Evolutionary conservation across 495 filamentous ascomycete species (phyloP).

Genomic region (Poronia punctata): DNA sequence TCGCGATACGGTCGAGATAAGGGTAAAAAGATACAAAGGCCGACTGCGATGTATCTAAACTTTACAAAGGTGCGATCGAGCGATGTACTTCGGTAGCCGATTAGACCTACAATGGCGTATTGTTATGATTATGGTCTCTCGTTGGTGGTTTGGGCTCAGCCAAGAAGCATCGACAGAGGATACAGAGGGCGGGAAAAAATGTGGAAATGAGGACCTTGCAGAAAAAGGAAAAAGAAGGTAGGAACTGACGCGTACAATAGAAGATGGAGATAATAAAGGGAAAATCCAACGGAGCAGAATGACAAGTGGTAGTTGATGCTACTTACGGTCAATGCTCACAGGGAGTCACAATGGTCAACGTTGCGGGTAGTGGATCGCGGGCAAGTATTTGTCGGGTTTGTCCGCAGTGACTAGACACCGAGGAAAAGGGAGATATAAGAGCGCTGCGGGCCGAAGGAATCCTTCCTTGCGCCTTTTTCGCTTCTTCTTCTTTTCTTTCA

Average conservation of each 20-base stretch:
- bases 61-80: too few species aligned
- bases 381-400: too few species aligned
- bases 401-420: too few species aligned
- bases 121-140: constrained; percentile 4
- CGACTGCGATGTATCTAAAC: not conserved
- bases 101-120: not conserved
- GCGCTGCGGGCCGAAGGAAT: too few species aligned
- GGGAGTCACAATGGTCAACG: not conserved
- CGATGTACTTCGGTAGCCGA: constrained; percentile 3
- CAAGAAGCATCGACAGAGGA: constrained; percentile 9
- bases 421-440: too few species aligned
- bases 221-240: not conserved
- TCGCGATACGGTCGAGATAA: constrained; percentile 6
- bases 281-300: not conserved
- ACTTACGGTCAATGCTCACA: constrained; percentile 5
- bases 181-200: not conserved
- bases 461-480: too few species aligned
- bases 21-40: not conserved
- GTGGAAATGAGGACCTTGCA: not conserved
- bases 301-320: too few species aligned
- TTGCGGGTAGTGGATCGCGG: too few species aligned
- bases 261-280: not conserved
- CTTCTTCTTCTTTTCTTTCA: too few species aligned
- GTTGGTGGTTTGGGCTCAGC: not conserved
- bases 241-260: not conserved